Evolutionary conservation across 805 yeast species (phyloP), one percentile per base, ranked within the genome.

Genomic region (Spathaspora sp.): DNA sequence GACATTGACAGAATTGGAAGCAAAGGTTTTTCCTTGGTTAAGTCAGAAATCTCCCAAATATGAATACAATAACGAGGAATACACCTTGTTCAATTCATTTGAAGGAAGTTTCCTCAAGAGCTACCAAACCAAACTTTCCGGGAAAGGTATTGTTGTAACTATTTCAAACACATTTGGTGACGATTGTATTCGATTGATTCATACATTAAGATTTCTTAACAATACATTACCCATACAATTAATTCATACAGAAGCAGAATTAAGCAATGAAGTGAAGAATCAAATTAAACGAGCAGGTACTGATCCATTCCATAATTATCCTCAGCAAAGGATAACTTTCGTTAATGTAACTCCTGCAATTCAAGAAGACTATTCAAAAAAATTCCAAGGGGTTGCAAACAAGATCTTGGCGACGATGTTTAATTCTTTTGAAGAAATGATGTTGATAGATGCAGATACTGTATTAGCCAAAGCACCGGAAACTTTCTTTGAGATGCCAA

Each of bases 371-470:
- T 66, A 57, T 49, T 49, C 52, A n/a, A 48, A 52, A 19, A 67
- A 67, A 45, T 80, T 79, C 52, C 61, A 60, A 2, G 70, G 77
- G 0, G 80, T 75, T 60, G 76, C 75, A 44, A 78, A 75, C 59
- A 80, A 80, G 56, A 66, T 80, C 48, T 55, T 79, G 39, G 79
- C 83, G 0, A 60, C 76, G 2, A 54, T 77, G 43, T 80, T 79
- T 64, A 67, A 68, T 47, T 74, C 82, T 7, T 81, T 81, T 57
- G 73, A 75, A 39, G 82, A 79, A 55, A 70, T 73, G 42, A 64
- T 82, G 10, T 65, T 82, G 28, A 51, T 82, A n/a, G 87, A 82
- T 57, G 83, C 84, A 2, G 83, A 78, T 55, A 67, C 76, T 0
- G 78, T 80, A 1, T 71, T 80, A 1, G 64, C 79, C 47, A 66